Evolutionary conservation across 345 rosid genomes (phyloP), one percentile per base, ranked within the genome.

Genomic region (Gynandropsis gynandra): DNA sequence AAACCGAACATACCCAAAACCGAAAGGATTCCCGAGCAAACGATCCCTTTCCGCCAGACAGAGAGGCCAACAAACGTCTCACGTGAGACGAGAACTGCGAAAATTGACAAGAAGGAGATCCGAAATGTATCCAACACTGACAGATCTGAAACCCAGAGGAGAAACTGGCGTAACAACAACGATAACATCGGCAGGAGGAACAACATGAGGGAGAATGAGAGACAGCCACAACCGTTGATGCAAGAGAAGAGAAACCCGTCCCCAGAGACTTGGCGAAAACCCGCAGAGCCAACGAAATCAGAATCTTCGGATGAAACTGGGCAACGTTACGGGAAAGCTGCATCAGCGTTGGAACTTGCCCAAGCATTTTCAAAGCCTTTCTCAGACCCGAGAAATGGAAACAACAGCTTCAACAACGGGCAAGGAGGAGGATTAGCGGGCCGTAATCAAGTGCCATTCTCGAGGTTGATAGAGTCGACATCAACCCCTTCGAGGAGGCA

Each of bases 191-290:
- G 4, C 61, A 41, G n/a, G 15, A 27, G 74, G 53, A 61, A 43
- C 67, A 39, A 3, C 61, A 41, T 50, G 15, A 27, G 74, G 53
- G 79, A 70, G 51, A 74, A 72, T 54, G 74, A 72, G 53, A 82
- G 94, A 59, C 74, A 67, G 52, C 67, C 55, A 36, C 63, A 32
- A 4, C 65, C 47, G 15, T 17, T 21, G 54, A 85, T 74, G 53
- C 79, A 72, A 48, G 72, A 72, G 59, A 74, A 72, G 53, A 82
- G 94, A 58, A 73, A 67, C 48, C 80, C 81, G 51, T 87, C 96
- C 42, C 96, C 90, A 9, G 90, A 87, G 65, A 75, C 83, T 20
- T 87, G 96, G 90, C 78, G 87, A 54, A 83, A 81, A 54, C 78
- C 79, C 5, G 71, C 65, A 10, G 82, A 67, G 58, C 29, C 43